Evolutionary conservation across 2,329 filamentous ascomycete species (phyloP), one percentile per base, ranked within the genome.

Genomic region (Colletotrichum lini): DNA sequence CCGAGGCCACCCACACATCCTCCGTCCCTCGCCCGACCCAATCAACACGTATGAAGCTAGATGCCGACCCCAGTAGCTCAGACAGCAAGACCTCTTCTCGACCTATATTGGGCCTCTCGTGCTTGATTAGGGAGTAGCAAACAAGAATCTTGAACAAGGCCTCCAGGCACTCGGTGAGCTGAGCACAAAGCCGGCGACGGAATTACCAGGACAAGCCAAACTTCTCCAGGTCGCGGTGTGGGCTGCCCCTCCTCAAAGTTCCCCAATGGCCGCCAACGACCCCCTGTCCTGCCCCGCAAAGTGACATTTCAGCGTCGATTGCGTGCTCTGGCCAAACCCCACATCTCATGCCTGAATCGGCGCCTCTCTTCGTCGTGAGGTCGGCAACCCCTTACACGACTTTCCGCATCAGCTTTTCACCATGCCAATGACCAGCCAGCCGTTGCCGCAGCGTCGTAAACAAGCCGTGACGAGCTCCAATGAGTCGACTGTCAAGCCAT

Each of bases 241-340:
- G 58, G 30, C 16, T 49, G n/a, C 6, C 30, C 40, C 56, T 23
- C 16, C 40, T 21, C 42, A 35, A 18, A 18, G 59, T 60, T 42
- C 54, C 56, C 45, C 53, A 56, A 56, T 56, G 53, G 53, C 53
- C 10, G 13, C 35, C 35, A 1, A n/a, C 12, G 30, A 10, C 52
- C 67, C 62, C 67, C 47, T 70, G 67, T 21, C 30, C 50, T 67
- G 69, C 69, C 65, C 69, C 69, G 69, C 65, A 69, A 69, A 69
- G 69, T 72, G 72, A 70, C 70, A 73, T 73, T 73, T 71, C 68
- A 73, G 74, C 74, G 75, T 54, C 75, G 76, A 81, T 80, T 76
- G 78, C 79, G 79, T 80, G 78, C 78, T 81, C 72, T 70, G 72
- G 49, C 57, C 67, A 74, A 74, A 76, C 76, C 76, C 78, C 79